Percentiles rank a stretch among this genome's conserved stretches.
Evolutionary conservation across 163 green algal species (phyloP).

Genomic region (Scenedesmus sp.): DNA sequence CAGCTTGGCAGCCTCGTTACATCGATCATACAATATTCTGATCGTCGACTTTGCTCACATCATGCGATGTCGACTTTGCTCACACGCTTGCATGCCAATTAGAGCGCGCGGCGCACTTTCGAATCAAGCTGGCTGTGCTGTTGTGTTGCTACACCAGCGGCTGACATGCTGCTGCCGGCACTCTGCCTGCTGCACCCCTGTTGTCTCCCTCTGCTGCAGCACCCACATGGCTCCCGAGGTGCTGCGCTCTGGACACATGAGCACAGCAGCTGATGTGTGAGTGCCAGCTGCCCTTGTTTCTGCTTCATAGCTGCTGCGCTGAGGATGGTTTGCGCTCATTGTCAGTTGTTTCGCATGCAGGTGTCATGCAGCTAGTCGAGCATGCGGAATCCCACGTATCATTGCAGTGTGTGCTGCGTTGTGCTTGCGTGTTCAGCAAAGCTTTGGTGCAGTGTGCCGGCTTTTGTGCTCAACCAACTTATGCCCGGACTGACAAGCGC

Average conservation of each 20-base stretch:
- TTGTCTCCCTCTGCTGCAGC: neutral
- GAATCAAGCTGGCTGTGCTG: neutral
- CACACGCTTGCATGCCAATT: neutral
- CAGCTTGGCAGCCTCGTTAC: too few species aligned
- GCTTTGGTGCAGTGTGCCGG: too few species aligned
- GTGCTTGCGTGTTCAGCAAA: too few species aligned
- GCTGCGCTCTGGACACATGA: constrained; percentile 23
- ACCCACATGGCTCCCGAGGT: constrained; percentile 2
- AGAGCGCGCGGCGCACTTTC: too few species aligned
- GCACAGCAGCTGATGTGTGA: constrained; percentile 27
- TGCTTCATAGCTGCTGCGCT: neutral
- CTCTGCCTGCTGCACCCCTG: neutral
- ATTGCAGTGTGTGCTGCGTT: too few species aligned
- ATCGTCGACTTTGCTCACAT: neutral
- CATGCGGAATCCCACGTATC: too few species aligned
- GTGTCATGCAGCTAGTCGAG: too few species aligned
- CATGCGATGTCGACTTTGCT: neutral
- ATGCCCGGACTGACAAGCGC: neutral
- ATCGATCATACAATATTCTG: too few species aligned
- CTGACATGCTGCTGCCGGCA: neutral
- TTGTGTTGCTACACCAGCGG: neutral
- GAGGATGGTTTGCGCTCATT: neutral
- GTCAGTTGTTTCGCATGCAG: too few species aligned
- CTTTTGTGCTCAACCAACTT: too few species aligned
- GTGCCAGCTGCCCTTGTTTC: neutral